Conservation (phyloP, 768 basidiomycete genomes). For the Suillus plorans region DNA sequence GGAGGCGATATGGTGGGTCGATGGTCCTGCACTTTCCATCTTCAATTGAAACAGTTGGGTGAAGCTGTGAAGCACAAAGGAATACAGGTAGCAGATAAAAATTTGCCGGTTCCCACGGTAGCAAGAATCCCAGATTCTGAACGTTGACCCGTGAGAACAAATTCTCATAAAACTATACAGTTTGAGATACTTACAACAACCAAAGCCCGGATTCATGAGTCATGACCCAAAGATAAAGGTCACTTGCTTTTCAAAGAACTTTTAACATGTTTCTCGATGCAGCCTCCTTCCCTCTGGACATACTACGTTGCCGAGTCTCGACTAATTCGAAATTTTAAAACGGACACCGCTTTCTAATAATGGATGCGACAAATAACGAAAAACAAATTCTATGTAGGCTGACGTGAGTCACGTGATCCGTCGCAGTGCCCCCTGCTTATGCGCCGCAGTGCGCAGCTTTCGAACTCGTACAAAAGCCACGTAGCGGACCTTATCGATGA, state of each 20-base stretch:
- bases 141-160: background rate
- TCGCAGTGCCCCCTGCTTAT: background rate
- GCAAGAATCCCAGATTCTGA: conserved; percentile 2
- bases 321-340: too few species aligned
- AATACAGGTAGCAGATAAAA: background rate
- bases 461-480: conserved; percentile 6
- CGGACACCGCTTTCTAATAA: background rate
- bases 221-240: too few species aligned
- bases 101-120: conserved; percentile 7
- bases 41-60: conserved; percentile 9
- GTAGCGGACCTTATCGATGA: conserved; percentile 17
- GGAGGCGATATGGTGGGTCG: conserved; percentile 17
- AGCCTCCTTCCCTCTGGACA: too few species aligned
- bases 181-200: background rate
- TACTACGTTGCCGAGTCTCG: too few species aligned
- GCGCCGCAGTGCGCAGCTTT: conserved; percentile 19
- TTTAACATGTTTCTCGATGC: background rate
- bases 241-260: background rate
- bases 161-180: conserved; percentile 2
- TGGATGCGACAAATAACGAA: conserved; percentile 5
- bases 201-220: too few species aligned
- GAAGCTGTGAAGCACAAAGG: background rate
- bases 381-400: conserved; percentile 6
- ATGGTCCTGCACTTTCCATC: conserved; percentile 32
- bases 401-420: conserved; percentile 30